Conservation (phyloP, 352 stramenopile genomes). For the Pythium vanterpoolii region DNA sequence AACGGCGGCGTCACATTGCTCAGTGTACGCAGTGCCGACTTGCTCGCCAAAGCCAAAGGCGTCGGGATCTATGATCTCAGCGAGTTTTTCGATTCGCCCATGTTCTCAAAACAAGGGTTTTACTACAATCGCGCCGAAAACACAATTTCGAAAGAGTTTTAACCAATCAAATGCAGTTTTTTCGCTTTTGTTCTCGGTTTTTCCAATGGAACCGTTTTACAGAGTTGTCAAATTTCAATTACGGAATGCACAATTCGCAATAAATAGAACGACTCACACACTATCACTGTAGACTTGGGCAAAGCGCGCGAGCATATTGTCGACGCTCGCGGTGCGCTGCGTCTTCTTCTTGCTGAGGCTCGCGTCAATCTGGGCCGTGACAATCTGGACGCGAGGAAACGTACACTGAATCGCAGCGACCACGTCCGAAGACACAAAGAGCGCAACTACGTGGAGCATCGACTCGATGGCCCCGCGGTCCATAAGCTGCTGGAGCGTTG, state of each 20-base stretch:
- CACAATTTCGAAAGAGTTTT: slow-evolving; percentile 70
- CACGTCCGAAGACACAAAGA: slow-evolving; percentile 36
- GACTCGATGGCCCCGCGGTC: slow-evolving; percentile 39
- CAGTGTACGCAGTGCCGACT: slow-evolving; percentile 44
- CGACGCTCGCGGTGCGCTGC: slow-evolving; percentile 12
- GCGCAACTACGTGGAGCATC: slow-evolving; percentile 44
- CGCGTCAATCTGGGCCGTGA: slow-evolving; percentile 25
- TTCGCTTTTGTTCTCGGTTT: not conserved
- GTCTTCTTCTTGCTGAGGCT: slow-evolving; percentile 9
- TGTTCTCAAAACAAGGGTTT: slow-evolving; percentile 73
- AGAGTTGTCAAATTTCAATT: too few relatives aligned
- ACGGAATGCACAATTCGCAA: too few relatives aligned
- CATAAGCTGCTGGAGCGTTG: slow-evolving; percentile 33
- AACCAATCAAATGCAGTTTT: slow-evolving; percentile 12
- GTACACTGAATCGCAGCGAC: slow-evolving; percentile 30
- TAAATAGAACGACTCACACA: not conserved
- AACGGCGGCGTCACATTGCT: slow-evolving; percentile 31
- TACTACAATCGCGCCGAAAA: slow-evolving; percentile 48
- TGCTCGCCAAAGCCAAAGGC: slow-evolving; percentile 66
- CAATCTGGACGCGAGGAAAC: slow-evolving; percentile 34
- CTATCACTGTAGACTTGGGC: slow-evolving; percentile 15
- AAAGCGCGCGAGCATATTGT: slow-evolving; percentile 20
- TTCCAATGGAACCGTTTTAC: too few relatives aligned
- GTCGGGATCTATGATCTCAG: slow-evolving; percentile 80
- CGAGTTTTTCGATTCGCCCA: slow-evolving; percentile 61